phyloP scores from a whole-genome alignment of 208 protist species.

The Phytomonas francai region DNA sequence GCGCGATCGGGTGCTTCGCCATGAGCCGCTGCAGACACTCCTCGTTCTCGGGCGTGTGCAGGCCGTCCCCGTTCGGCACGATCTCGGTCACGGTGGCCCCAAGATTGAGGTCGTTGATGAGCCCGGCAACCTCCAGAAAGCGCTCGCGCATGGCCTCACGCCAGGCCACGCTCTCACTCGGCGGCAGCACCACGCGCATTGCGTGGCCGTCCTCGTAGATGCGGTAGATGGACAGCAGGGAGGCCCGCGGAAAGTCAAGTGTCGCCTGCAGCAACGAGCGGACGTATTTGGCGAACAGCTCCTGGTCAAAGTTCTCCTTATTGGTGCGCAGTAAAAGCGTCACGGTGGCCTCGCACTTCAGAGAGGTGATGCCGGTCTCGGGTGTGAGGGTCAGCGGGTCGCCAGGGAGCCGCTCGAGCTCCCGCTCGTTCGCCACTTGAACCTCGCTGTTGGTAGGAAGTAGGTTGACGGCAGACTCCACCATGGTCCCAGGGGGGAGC shows the following conservation, averaged over 20 bases:
- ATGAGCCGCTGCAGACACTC: constrained; percentile 75
- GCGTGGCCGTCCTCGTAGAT: constrained; percentile 83
- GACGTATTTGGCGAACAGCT: constrained; percentile 62
- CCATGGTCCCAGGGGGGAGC: constrained; percentile 78
- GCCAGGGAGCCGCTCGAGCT: constrained; percentile 58
- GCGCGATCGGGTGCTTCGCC: constrained; percentile 76
- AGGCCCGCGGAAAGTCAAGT: constrained; percentile 63
- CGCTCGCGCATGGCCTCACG: constrained; percentile 74
- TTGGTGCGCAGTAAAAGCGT: constrained; percentile 77
- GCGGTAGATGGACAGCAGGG: constrained; percentile 68
- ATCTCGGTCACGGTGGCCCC: constrained; percentile 75
- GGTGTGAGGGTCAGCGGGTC: constrained; percentile 63
- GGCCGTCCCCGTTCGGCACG: constrained; percentile 65
- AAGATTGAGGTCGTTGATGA: constrained; percentile 70
- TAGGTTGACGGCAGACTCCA: constrained; percentile 73
- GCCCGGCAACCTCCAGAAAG: constrained; percentile 64
- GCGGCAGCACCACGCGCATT: constrained; percentile 80
- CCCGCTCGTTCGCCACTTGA: constrained; percentile 66
- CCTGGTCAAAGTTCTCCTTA: constrained; percentile 49
- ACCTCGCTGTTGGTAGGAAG: constrained; percentile 85
- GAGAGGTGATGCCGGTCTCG: constrained; percentile 72
- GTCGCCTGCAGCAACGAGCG: constrained; percentile 71
- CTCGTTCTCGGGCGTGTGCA: constrained; percentile 73
- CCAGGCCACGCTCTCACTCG: constrained; percentile 69
- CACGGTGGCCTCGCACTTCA: constrained; percentile 64